Evolutionary conservation across 768 basidiomycete species (phyloP), one percentile per base, ranked within the genome.

Genomic region (Tricholoma sp.): DNA sequence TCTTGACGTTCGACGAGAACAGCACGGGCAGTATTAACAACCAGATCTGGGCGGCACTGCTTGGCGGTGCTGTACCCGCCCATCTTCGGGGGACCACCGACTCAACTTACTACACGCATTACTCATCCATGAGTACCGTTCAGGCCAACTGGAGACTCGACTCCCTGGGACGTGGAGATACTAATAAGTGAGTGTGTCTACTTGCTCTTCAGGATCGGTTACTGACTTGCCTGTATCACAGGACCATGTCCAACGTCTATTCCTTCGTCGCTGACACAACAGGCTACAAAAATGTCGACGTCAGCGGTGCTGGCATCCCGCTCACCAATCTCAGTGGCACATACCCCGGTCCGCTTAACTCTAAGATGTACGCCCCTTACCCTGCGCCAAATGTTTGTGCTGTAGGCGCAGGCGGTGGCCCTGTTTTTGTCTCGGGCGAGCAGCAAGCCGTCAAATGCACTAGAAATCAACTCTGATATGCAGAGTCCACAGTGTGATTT

Each of bases 1-100:
- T 85, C 7, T 61, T 87, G 53, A 85, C 83, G 0, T 87, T 86
- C 53, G 85, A 88, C 55, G 85, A 87, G 69, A 82, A 70, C 37
- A 73, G 68, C 20, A 66, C 64, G 0, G 69, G 70, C 47, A 62
- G 61, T 29, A 65, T 70, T 45, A 79, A 78, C 63, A 86, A 86
- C 64, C 68, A 66, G 1, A 68, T 86, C 44, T 76, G 68, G 57
- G 64, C 74, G 4, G 34, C 82, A 47, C 68, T 82, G 20, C 63
- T 77, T 8, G 73, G 73, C 47, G 70, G 68, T 37, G 80, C 72
- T 20, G 62, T 85, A 28, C 84, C 83, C 2, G 31, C 61, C 11
- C 41, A 59, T 6, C 66, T 78, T 17, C 57, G 67, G 18, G 78
- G 77, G 20, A 82, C 76, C 2, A 73, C 66, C 9, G 85, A 87